phyloP scores from a whole-genome alignment of 768 basidiomycete genomes.

The Tylopilus subfusipes region DNA sequence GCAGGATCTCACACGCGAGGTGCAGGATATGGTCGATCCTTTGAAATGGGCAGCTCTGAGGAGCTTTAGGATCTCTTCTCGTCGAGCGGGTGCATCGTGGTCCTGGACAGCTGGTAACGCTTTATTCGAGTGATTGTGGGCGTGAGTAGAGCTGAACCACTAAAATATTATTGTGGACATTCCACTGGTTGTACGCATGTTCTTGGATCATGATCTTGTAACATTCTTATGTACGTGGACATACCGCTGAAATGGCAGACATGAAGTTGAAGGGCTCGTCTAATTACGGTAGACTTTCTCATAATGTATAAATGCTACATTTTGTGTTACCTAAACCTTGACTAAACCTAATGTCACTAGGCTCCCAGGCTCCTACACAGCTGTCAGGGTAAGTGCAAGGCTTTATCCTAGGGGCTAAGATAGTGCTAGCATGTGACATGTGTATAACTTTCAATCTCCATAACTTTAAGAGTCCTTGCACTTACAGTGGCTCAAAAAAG shows the following conservation, averaged over 20 bases:
- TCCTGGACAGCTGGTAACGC: conserved; percentile 12
- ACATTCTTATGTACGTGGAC: neutral
- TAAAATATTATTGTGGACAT: neutral
- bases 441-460: no score
- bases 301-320: no score
- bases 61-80: conserved; percentile 14
- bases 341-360: no score
- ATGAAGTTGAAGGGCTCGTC: neutral
- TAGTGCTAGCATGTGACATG: no score
- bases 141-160: neutral
- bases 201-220: neutral
- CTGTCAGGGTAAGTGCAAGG: no score
- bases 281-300: no score
- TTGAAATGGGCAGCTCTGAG: conserved; percentile 16
- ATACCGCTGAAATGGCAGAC: neutral
- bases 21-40: conserved; percentile 20
- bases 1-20: conserved; percentile 17
- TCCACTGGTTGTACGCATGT: neutral
- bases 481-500: no score
- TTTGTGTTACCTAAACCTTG: no score
- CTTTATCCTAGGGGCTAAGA: no score
- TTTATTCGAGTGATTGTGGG: conserved; percentile 1
- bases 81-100: conserved; percentile 10
- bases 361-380: no score
- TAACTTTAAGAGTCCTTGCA: no score